Evolutionary conservation across 208 protist genomes (phyloP), one percentile per base, ranked within the genome.

Genomic region (Balamuthia mandrillaris): DNA sequence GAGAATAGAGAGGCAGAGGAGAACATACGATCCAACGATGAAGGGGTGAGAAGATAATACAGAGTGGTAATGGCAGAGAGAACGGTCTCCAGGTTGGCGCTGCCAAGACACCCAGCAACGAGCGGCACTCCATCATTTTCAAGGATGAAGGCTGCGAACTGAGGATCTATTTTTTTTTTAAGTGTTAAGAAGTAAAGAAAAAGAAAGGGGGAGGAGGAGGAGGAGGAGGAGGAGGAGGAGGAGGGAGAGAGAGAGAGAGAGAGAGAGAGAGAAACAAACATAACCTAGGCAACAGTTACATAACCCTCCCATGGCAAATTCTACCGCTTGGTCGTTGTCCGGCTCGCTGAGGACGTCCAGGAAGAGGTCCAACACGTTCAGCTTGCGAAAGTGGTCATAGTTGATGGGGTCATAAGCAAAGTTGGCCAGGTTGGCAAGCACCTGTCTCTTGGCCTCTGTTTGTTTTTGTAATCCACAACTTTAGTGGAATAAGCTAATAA

Each of bases 361-460:
- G 42, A 89, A 89, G 2, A 88, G 60, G 24, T 89, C 86, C 0
- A 88, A 2, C 27, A 89, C 68, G 39, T 87, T 63, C 6, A 89
- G 68, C 14, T 45, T n/a, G 18, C 3, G 3, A 21, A 89, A 33
- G 18, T 72, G 58, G 18, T 81, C 86, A 24, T 89, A 89, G 70
- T 89, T 89, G 49, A 89, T 60, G 1, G 86, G 86, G 27, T 89
- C 86, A 24, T 89, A 89, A 1, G 66, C 86, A 68, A 89, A 89
- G 82, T 89, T 89, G 21, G 58, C 86, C 37, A 89, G 56, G 56
- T 89, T 86, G 1, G 86, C 86, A 10, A 89, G 37, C 29, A 89
- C 60, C 52, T 89, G 86, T 51, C 75, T 42, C 52, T 56, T 86
- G 35, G 82, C 79, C 12, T 54, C 85, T 88, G 39, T 14, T 5